Evolutionary conservation across 2,329 filamentous ascomycete species (phyloP), one percentile per base, ranked within the genome.

Genomic region (Fusarium marasasianum): DNA sequence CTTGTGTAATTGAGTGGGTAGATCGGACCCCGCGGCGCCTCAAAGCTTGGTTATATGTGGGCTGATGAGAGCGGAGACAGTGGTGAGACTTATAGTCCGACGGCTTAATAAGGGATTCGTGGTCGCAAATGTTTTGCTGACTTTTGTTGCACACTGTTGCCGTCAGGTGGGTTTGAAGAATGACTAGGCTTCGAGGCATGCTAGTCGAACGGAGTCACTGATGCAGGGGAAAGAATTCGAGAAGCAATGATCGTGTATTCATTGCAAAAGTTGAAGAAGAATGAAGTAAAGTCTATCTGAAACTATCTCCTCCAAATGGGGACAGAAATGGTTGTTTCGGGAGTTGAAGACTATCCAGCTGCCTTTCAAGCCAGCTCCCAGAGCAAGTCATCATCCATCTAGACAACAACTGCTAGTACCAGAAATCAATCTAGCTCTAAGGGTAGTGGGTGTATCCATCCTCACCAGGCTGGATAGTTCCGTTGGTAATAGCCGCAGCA

Each of bases 391-490:
- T 26, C 7, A 10, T 26, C 26, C 15, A 9, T 38, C 15, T 31
- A 22, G 31, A 22, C 11, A n/a, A 29, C 17, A 26, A 44, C 38
- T 35, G n/a, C 6, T 1, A 10, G 1, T 13, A 18, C 20, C 14
- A 18, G n/a, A 22, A 29, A 8, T 26, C 6, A 15, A 13, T 12
- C 5, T 24, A 12, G 17, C n/a, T 29, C 24, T 51, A 67, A 41
- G 65, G 65, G 4, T 61, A 67, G 4, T 33, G 29, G 13, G 29
- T 31, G 3, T 59, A 70, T 10, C 45, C 45, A 22, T 68, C 83
- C 83, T 93, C 87, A 2, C 91, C 89, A 4, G 88, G 84, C 22
- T 87, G 78, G 15, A 93, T 73, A 1, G 87, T 89, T 2, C 91
- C 91, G 54, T 91, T 90, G 62, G 84, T 76, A 45, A 92, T 83